A percentile compares a stretch with the other conserved stretches of the same genome.
phyloP scores from a whole-genome alignment of 805 yeast genomes.

The Barnettozyma salicaria region DNA sequence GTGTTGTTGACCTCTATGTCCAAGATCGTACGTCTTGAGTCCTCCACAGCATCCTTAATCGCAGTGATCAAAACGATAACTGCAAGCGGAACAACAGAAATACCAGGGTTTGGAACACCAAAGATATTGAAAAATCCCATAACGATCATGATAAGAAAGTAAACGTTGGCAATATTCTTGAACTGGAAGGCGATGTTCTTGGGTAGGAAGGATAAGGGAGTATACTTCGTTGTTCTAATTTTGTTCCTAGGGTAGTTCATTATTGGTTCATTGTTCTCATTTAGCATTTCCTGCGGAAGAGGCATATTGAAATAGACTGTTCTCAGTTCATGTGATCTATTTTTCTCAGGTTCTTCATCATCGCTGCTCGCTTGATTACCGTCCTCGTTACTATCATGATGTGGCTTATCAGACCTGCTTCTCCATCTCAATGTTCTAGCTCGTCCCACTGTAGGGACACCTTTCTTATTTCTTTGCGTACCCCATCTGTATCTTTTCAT shows the following conservation, averaged over 20 bases:
- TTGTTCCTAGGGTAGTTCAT: slow-evolving; percentile 44
- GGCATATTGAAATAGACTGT: slow-evolving; percentile 12
- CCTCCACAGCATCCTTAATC: slow-evolving; percentile 75
- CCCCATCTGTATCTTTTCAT: slow-evolving; percentile 89
- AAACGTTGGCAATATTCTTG: slow-evolving; percentile 83
- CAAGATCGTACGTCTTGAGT: slow-evolving; percentile 63
- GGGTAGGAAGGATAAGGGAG: slow-evolving; percentile 84
- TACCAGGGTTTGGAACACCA: slow-evolving; percentile 75
- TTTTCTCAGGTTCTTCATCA: slow-evolving; percentile 28
- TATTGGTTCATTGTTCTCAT: slow-evolving; percentile 9
- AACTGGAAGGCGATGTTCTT: slow-evolving; percentile 78
- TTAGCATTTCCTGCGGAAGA: slow-evolving; percentile 9
- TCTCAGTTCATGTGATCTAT: slow-evolving; percentile 33
- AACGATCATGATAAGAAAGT: slow-evolving; percentile 73
- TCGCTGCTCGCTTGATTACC: slow-evolving; percentile 24
- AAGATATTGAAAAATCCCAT: slow-evolving; percentile 72
- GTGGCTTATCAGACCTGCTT: slow-evolving; percentile 27
- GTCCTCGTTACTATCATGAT: slow-evolving; percentile 27
- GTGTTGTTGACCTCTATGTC: slow-evolving; percentile 77
- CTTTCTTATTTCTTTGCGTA: slow-evolving; percentile 71
- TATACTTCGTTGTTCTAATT: slow-evolving; percentile 91
- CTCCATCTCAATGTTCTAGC: slow-evolving; percentile 54
- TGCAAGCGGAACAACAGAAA: slow-evolving; percentile 72
- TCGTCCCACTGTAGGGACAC: slow-evolving; percentile 55
- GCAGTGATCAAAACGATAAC: slow-evolving; percentile 74